Base-by-base conservation (phyloP, 257 asterid genomes). In the Forsythia suspensa region DNA sequence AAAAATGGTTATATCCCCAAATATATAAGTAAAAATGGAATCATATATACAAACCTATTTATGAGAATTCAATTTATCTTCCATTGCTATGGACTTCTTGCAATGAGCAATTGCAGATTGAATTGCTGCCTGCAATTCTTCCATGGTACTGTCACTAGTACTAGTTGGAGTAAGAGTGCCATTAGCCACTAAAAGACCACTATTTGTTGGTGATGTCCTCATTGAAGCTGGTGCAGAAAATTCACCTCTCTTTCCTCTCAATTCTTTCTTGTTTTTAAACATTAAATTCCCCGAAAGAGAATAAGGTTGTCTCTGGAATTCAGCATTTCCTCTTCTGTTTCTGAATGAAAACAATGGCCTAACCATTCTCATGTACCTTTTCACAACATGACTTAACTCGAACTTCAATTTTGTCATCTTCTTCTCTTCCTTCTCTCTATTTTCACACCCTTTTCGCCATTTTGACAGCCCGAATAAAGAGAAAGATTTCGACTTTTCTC, bases 191-290 rank as follows among this genome's bases (percentile, higher is more conserved):
- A 95, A 77, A 0, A 84, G 81, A 48, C 99, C 99, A 66, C 99
- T 95, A 29, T 95, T 95, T 65, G 92, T 81, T 38, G 97, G 98
- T 24, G 99, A 93, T 29, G 87, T 86, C 66, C 85, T 84, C 90
- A 90, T 91, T 6, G 99, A 86, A 11, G 85, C 97, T 43, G 99
- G 99, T 3, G 98, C 99, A 0, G 98, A 91, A 51, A 84, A 78
- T 29, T 87, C 94, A 18, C 94, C 89, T 73, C 87, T 83, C 77
- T 86, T 75, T 70, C 91, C 89, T 63, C 90, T 85, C 63, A 85
- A 12, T 24, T 80, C 83, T 37, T 80, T 84, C 82, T 84, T 86
- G n/a, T 82, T 70, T 72, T 89, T 84, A 46, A 91, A 77, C 46
- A 89, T 82, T 37, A 94, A 40, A 75, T 91, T 90, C 40, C 96